Evolutionary conservation across 1,139 yeast species (phyloP), one percentile per base, ranked within the genome.

Genomic region (Trichomonascaceae sp.): DNA sequence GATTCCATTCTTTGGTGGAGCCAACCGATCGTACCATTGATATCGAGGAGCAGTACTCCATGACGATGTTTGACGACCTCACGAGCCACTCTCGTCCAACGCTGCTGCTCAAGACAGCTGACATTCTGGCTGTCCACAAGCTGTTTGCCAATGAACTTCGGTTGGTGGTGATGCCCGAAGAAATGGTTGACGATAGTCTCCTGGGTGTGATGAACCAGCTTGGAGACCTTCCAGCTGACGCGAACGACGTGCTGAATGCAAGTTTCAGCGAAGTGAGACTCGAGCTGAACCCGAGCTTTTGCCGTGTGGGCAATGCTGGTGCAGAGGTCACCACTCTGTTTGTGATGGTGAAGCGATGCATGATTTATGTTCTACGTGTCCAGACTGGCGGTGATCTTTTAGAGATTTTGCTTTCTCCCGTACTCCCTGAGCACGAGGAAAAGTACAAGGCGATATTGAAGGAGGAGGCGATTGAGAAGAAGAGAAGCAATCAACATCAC

Each of bases 301-400:
- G 63, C 29, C 48, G 43, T 15, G 55, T 60, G 6, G 62, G 60
- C 15, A 62, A 64, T 32, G 58, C 63, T 4, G 56, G 48, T 35
- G 59, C 59, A 15, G 69, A 54, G 31, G 51, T 46, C 31, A 57
- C 48, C 43, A 63, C 78, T 2, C 57, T 84, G 23, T 63, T 80
- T 48, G 71, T 87, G 31, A 87, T 85, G 46, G 84, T 82, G 1
- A 89, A 89, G 53, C 65, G 94, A 43, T 78, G 87, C 42, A 59
- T 87, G 25, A 59, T 80, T 16, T 85, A 84, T 49, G 74, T 87
- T 45, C 72, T 87, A 40, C 73, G 87, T 41, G 81, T 89, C 11
- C 94, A 89, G 59, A 64, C 65, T 29, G 84, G 84, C 16, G 65
- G 71, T 3, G 79, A 76, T 40, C 57, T 89, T 32, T 65, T 82